Percentiles rank a stretch among this genome's conserved stretches.
These are phyloP conservation scores for Mycocentrospora acerina DNA, from an alignment of 2,329 filamentous ascomycete genomes.

Conservation along the genomic window DNA sequence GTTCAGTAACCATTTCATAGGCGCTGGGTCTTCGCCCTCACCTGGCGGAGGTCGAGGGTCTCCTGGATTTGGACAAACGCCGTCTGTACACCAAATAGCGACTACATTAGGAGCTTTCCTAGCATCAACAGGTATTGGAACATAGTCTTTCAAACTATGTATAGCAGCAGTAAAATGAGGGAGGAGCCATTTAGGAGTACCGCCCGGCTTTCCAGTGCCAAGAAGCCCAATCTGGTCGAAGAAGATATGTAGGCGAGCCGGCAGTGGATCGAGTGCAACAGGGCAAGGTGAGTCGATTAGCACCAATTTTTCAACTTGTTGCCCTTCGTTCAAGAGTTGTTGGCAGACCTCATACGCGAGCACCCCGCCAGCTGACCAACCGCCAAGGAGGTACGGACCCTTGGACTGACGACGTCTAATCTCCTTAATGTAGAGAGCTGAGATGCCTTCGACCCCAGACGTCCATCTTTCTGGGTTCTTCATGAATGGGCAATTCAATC, in stretches of 20 bases:
- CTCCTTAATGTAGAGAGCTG: slow-evolving; percentile 45
- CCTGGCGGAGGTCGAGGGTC: too few relatives aligned
- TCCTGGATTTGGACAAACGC: slow-evolving; percentile 17
- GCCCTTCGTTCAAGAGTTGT: slow-evolving; percentile 12
- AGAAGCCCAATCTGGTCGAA: slow-evolving; percentile 45
- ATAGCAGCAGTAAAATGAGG: slow-evolving; percentile 56
- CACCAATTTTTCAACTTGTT: slow-evolving; percentile 21
- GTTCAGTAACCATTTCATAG: slow-evolving; percentile 52
- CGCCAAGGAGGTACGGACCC: slow-evolving; percentile 43
- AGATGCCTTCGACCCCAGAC: slow-evolving; percentile 31
- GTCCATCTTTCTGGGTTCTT: slow-evolving; percentile 25
- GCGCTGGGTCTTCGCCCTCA: slow-evolving; percentile 29
- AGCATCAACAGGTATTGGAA: slow-evolving; percentile 17
- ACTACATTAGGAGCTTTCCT: slow-evolving; percentile 40
- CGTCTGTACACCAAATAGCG: slow-evolving; percentile 30
- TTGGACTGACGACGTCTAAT: slow-evolving; percentile 45
- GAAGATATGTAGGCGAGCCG: slow-evolving; percentile 53
- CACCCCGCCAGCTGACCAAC: slow-evolving; percentile 42
- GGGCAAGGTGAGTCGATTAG: slow-evolving; percentile 32
- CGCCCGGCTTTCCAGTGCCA: slow-evolving; percentile 2
- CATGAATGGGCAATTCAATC: slow-evolving; percentile 48
- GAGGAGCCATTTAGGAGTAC: slow-evolving; percentile 49
- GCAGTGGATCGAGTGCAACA: slow-evolving; percentile 61
- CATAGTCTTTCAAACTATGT: slow-evolving; percentile 49
- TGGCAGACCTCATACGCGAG: slow-evolving; percentile 38